Base-by-base conservation (phyloP, 306 rosid species). In the Coriaria nepalensis region DNA sequence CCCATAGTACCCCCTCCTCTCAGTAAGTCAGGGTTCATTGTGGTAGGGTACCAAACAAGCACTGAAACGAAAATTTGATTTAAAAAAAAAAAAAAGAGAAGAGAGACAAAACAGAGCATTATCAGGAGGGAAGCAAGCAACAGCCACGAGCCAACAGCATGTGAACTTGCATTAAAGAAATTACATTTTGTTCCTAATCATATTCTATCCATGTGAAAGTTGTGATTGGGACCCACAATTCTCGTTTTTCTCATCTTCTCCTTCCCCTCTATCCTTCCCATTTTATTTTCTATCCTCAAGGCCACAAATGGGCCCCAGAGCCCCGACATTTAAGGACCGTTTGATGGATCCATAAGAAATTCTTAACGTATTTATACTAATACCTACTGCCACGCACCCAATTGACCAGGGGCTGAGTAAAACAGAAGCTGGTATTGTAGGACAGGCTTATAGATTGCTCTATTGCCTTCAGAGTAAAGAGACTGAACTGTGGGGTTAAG, bases 201-300 rank as follows among this genome's bases (percentile, higher is more conserved):
- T 41, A 33, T 15, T 50, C 40, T 46, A 45, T 5, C 38, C 61
- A 47, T 63, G 76, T 7, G 5, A 43, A 44, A 47, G n/a, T 40
- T 20, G 40, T 43, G 49, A 40, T 13, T 35, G 52, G 74, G 71
- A 51, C 71, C 67, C 68, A 4, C 56, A 35, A 6, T 49, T 45
- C 52, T 33, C n/a, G 15, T 10, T 38, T 45, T 35, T 11, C 43
- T 29, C 40, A 35, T 46, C 35, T 9, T 39, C 70, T 57, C 71
- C 48, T 52, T 49, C 13, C 32, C n/a, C 50, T 12, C 9, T 61
- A 10, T 35, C 13, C 45, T 36, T 9, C 39, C 10, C 42, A 5
- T 32, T n/a, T 4, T 40, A 29, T 50, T 59, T 63, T 5, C 46
- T 37, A 56, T 60, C 51, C 50, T 37, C 59, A 56, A 52, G 47